Percentiles rank a stretch among this genome's conserved stretches.
Evolutionary conservation across 805 yeast genomes (phyloP).

Genomic region (Yarrowia porcina): DNA sequence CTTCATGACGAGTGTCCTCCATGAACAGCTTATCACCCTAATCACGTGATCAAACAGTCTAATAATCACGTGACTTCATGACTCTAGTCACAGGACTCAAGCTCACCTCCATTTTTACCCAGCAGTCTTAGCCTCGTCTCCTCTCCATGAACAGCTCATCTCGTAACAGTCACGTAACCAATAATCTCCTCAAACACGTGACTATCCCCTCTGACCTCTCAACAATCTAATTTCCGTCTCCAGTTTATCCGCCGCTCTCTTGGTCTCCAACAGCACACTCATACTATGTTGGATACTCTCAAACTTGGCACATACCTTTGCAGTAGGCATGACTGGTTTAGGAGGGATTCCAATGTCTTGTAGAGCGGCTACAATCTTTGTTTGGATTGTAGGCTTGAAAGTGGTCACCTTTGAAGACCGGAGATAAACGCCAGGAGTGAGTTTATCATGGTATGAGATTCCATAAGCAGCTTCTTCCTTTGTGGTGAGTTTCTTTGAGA

Average conservation of each 20-base stretch:
- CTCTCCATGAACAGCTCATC: too few relatives aligned
- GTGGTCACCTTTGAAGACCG: slow-evolving; percentile 77
- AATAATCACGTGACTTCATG: too few relatives aligned
- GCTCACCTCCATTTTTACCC: too few relatives aligned
- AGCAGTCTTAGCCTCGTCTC: too few relatives aligned
- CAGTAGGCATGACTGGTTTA: slow-evolving; percentile 85
- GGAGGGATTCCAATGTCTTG: slow-evolving; percentile 77
- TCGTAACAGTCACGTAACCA: background rate
- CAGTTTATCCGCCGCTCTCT: slow-evolving; percentile 81
- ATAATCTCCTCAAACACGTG: background rate
- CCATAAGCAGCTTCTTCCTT: slow-evolving; percentile 87
- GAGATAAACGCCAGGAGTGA: slow-evolving; percentile 70
- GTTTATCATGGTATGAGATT: slow-evolving; percentile 59
- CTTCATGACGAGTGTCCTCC: too few relatives aligned
- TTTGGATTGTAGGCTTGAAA: slow-evolving; percentile 71
- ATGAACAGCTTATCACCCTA: too few relatives aligned
- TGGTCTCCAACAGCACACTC: slow-evolving; percentile 71
- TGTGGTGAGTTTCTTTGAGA: slow-evolving; percentile 54
- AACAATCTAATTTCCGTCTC: slow-evolving; percentile 66
- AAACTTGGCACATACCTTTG: slow-evolving; percentile 68
- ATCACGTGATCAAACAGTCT: too few relatives aligned
- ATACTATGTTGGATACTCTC: slow-evolving; percentile 71
- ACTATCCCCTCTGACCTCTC: slow-evolving; percentile 8
- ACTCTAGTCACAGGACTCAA: too few relatives aligned
- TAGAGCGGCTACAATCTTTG: slow-evolving; percentile 56